Evolutionary conservation across 1,284 basidiomycete species (phyloP), one percentile per base, ranked within the genome.

Genomic region (Somion occarium): DNA sequence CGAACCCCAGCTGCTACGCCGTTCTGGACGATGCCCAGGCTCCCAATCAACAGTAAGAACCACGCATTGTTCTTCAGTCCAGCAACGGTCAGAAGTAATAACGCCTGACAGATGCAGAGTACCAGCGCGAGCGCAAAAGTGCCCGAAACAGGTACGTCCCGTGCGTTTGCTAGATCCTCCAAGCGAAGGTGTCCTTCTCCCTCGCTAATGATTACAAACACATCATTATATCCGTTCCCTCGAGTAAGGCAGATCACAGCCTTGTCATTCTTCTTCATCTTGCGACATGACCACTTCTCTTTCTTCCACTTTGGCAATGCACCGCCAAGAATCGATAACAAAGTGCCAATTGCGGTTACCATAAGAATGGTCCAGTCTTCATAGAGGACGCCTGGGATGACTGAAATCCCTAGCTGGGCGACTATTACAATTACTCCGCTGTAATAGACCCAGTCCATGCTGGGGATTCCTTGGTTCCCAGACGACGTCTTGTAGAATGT

Each of bases 241-340:
- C 56, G 51, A 15, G 66, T 67, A 41, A 70, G 56, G 43, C 59
- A 60, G 11, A 65, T 58, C 22, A 63, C 60, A 43, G 62, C 59
- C 23, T 57, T 54, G 26, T 56, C 34, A 7, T 15, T 15, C 9
- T 22, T 27, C 13, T 55, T 48, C 12, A 57, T 37, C 23, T 19
- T 23, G 18, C 67, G 63, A 26, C 57, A 57, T 0, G 53, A 57
- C 62, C 64, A 69, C 49, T 62, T 62, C 57, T 69, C 66, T 15
- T 52, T 48, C 27, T 53, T 51, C 68, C 67, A 69, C 51, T 68
- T 65, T n/a, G 65, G 66, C n/a, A 68, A 58, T 9, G 62, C 58
- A 27, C 52, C 61, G 9, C 52, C 52, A 20, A 54, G 57, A 55
- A 18, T 18, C n/a, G 25, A 44, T 26, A 42, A 48, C 30, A 45